Base-by-base conservation (phyloP, 2,329 filamentous ascomycete genomes). In the Verticillium longisporum region DNA sequence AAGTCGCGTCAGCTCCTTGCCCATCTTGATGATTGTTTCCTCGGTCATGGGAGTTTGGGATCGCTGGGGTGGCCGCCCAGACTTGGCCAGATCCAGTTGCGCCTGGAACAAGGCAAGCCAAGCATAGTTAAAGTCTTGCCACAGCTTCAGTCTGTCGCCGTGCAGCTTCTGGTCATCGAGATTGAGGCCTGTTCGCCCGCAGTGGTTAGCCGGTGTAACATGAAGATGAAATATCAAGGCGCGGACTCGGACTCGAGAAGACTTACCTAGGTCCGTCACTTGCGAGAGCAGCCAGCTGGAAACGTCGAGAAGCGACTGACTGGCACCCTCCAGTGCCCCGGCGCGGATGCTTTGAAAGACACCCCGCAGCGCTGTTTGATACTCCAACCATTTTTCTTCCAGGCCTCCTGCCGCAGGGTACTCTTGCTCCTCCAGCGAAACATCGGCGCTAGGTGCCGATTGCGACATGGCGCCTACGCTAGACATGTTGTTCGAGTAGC, bases 41-140 rank as follows among this genome's bases (percentile, higher is more conserved):
- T 84, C 80, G 36, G 84, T 83, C 68, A 98, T 83, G 13, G 95
- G 73, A 59, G 78, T 87, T 64, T 88, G 85, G 0, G 78, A 74
- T 41, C 85, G 82, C 58, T 83, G 80, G 4, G 82, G 77, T 61
- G 83, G 80, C 65, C 84, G 80, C 18, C 83, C 83, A 0, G 83
- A 83, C 58, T 82, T 79, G 69, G 89, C 80, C 72, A 93, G 77
- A 60, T 96, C 89, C 70, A 90, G 91, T 72, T 98, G 93, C 67
- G 86, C 90, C 71, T 95, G 91, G 58, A 93, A 85, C 6, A 95
- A 79, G 4, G 88, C 84, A 41, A 97, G 83, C 94, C 94, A 98
- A 62, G 91, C 92, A 62, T 91, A 84, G 74, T 99, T 98, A 78
- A 98, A 97, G 67, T 97, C 90, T 68, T 90, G 88, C 95, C 95